A percentile compares a stretch with the other conserved stretches of the same genome.
Evolutionary conservation across 371 early-diverging fungal species (phyloP).

Genomic region (Mucor piriformis): DNA sequence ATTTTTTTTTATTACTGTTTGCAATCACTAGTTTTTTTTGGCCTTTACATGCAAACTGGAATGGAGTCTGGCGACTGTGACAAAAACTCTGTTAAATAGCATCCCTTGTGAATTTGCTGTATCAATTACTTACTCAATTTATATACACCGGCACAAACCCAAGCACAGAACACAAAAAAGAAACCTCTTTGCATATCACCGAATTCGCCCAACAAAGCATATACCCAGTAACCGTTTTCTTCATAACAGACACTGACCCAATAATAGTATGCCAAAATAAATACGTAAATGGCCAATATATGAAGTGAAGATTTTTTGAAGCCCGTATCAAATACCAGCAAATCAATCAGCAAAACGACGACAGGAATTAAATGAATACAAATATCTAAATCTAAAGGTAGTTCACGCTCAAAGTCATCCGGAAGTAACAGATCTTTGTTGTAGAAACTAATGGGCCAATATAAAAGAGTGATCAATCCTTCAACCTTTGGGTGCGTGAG

Average conservation of each 20-base stretch:
- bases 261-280: conserved; percentile 16
- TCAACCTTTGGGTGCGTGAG: conserved; percentile 22
- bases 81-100: too few relatives aligned
- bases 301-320: conserved; percentile 21
- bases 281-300: conserved; percentile 20
- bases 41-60: too few relatives aligned
- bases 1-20: too few relatives aligned
- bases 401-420: conserved; percentile 7
- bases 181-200: conserved; percentile 12
- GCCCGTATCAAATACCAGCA: conserved; percentile 18
- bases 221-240: conserved; percentile 24
- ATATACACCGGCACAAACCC: conserved; percentile 23
- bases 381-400: conserved; percentile 22
- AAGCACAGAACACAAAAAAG: conserved; percentile 23
- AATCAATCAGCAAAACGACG: conserved; percentile 18
- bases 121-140: too few relatives aligned
- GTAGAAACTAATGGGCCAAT: conserved; percentile 31
- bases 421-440: conserved; percentile 23
- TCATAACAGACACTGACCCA: conserved; percentile 24
- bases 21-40: too few relatives aligned
- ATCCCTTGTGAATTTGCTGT: too few relatives aligned
- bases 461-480: conserved; percentile 26
- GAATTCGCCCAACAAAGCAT: conserved; percentile 25
- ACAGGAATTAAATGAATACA: conserved; percentile 23
- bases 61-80: too few relatives aligned